A percentile compares a stretch with the other conserved stretches of the same genome.
Conservation (phyloP, 208 protist genomes). For the Polymyxa betae region DNA sequence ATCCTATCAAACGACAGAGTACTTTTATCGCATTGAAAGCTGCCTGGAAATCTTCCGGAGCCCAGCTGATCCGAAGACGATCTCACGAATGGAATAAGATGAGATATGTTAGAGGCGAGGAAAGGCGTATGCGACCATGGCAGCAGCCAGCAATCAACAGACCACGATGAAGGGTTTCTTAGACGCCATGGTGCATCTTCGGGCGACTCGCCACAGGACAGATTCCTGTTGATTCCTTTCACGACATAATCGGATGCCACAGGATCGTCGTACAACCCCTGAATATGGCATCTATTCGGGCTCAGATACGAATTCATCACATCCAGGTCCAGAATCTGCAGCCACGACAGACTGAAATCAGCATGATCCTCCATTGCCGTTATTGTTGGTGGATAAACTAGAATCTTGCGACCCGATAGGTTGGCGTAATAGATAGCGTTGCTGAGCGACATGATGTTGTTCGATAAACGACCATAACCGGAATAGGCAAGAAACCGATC, state of each 20-base stretch:
- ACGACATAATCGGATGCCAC: not conserved
- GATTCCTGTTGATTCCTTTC: not conserved
- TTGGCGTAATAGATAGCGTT: not conserved
- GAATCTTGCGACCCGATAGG: not conserved
- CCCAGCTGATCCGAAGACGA: not conserved
- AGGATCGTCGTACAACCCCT: not conserved
- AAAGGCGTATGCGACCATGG: not conserved
- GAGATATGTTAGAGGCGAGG: not conserved
- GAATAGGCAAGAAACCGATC: not conserved
- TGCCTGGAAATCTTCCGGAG: not conserved
- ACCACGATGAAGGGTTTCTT: slow-evolving; percentile 18
- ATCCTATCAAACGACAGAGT: not conserved
- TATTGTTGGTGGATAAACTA: not conserved
- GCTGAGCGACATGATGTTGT: not conserved
- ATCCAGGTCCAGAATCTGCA: not conserved
- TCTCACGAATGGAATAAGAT: not conserved
- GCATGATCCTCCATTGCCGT: not conserved
- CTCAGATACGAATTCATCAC: not conserved
- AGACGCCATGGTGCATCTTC: not conserved
- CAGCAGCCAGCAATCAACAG: not conserved
- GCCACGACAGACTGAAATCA: not conserved
- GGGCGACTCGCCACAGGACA: not conserved
- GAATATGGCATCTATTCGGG: not conserved
- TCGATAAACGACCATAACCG: slow-evolving; percentile 1
- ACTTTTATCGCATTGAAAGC: not conserved